Base-by-base conservation (phyloP, 1,284 basidiomycete genomes). In the Abortiporus biennis region DNA sequence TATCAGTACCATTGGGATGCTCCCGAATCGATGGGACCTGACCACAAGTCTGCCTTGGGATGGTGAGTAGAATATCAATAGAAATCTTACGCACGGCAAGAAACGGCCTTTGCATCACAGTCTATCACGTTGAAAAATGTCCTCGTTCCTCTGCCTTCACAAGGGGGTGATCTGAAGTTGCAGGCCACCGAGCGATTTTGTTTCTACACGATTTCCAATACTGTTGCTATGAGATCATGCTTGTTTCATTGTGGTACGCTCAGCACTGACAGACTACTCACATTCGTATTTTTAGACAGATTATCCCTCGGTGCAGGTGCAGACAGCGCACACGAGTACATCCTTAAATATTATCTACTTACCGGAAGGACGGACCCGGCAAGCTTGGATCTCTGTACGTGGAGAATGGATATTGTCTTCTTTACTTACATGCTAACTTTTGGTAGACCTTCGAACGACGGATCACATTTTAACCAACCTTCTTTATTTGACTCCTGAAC, bases 251-350 rank as follows among this genome's bases (percentile, higher is more conserved):
- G n/a, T n/a, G n/a, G n/a, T n/a, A n/a, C n/a, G 9, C 25, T 19
- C 21, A 21, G 9, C 13, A 16, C 22, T 27, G 2, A 8, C 25
- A n/a, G 6, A 4, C 24, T 29, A 44, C 51, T 15, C 19, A 3
- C 8, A 33, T 23, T n/a, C 12, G 20, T 11, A 46, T n/a, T 12
- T 24, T 19, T 6, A 41, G 48, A 42, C 6, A 23, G 40, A 48
- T 22, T 51, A 51, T 80, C 79, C 1, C 73, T 83, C 3, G 84
- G 84, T 12, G 76, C 71, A 1, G 68, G 66, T 35, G 79, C 80
- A 2, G 84, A 88, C 49, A 86, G 84, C 51, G 76, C 72, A 2
- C 79, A 87, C 44, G 85, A 89, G 56, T 88, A 88, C 53, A 69
- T 85, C 16, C 68, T 88, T 29, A 88, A 88, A 53, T 76, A 83